Conservation (phyloP, 2,329 filamentous ascomycete species). For the Verruconis gallopava region DNA sequence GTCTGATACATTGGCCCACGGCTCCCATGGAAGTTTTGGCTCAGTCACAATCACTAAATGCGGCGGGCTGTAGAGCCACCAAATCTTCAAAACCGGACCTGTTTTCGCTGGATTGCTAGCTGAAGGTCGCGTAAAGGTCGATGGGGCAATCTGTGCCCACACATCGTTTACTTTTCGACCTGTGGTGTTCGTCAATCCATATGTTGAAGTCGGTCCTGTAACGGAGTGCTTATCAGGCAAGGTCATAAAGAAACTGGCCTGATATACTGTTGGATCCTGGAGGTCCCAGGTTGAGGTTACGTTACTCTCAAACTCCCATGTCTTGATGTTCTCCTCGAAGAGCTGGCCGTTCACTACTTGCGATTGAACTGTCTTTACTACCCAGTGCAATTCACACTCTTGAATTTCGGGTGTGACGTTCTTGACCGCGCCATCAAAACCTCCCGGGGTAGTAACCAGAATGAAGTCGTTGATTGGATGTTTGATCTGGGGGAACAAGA, state of each 20-base stretch:
- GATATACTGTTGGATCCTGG: neutral
- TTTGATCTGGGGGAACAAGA: constrained; percentile 3
- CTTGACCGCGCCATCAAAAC: neutral
- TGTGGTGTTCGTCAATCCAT: neutral
- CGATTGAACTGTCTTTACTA: neutral
- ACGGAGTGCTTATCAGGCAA: neutral
- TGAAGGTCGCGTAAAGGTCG: neutral
- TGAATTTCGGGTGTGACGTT: constrained; percentile 1
- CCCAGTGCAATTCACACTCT: constrained; percentile 9
- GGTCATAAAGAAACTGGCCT: neutral
- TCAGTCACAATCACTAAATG: neutral
- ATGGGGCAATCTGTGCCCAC: neutral
- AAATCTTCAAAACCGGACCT: neutral
- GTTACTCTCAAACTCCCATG: neutral
- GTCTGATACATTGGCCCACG: neutral
- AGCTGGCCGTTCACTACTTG: neutral
- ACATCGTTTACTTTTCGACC: neutral
- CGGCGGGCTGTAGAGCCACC: neutral
- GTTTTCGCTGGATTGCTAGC: neutral
- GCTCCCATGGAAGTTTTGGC: neutral
- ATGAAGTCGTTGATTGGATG: constrained; percentile 7
- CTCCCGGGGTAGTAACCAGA: neutral
- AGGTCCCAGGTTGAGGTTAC: neutral
- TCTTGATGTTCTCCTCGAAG: neutral
- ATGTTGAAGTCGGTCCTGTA: constrained; percentile 5